Evolutionary conservation across 2,329 filamentous ascomycete genomes (phyloP), one percentile per base, ranked within the genome.

Genomic region (Pseudogymnoascus sp.): DNA sequence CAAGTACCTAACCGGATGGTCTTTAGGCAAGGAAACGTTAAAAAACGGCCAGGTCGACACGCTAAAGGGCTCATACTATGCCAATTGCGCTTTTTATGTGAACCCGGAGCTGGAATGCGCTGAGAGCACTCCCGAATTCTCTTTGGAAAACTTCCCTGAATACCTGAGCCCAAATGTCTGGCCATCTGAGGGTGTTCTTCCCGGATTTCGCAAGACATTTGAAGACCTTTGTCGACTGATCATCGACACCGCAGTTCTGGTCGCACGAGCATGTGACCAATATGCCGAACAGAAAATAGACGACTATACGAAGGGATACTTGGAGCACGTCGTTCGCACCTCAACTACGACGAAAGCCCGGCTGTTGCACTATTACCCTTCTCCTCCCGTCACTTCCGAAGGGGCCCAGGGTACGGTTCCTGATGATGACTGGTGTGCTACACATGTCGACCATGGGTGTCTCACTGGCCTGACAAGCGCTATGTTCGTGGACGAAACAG

Each of bases 401-500:
- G 39, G 62, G 25, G 69, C 68, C n/a, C 73, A 72, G 38, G 76
- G 70, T 12, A 71, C 73, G 7, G 74, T 74, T 41, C 78, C 79
- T 61, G 87, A 91, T 64, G 92, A 97, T 74, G 90, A 95, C 76
- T 99, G 94, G 94, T 99, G 93, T 74, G 90, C 92, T 3, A 91
- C 89, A 1, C 90, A 94, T 73, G 79, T 94, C 62, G 93, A 97
- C 74, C 92, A 97, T 70, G 92, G 94, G 44, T 97, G 93, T 72
- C 81, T 99, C 33, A 99, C 94, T 0, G 93, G 92, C 12, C 81
- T 99, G 35, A 99, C 94, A 0, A 93, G 89, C 2, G 92, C 93
- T 68, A 96, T 97, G 92, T 97, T 96, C 74, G 82, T 97, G 65
- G 91, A 97, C 71, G 93, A 97, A 76, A 76, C 76, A 0, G 62